These are phyloP conservation scores for Ophiocordyceps camponoti-leonardi DNA, from an alignment of 2,329 filamentous ascomycete species.

Conservation along the genomic window DNA sequence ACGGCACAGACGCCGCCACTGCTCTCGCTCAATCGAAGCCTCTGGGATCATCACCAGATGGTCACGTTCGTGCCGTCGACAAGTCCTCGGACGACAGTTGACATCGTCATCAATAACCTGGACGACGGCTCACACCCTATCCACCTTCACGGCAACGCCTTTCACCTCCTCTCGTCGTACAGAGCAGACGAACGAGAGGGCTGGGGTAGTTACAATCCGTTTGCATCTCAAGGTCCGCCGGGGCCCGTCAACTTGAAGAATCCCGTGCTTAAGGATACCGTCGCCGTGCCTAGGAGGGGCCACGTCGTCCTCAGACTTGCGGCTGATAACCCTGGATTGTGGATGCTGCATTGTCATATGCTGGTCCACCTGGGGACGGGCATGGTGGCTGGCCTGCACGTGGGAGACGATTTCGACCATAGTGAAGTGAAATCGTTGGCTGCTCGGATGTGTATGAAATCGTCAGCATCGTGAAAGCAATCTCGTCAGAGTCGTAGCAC, in stretches of 20 bases:
- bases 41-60: conserved; percentile 9
- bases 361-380: conserved; percentile 10
- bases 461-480: background rate
- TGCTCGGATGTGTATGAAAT: conserved; percentile 2
- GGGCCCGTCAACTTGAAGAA: conserved; percentile 4
- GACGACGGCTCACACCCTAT: conserved; percentile 15
- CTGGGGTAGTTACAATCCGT: conserved; percentile 11
- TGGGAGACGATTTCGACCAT: conserved; percentile 7
- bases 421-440: background rate
- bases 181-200: conserved; percentile 6
- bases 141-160: conserved; percentile 40
- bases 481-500: no score
- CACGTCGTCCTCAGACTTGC: conserved; percentile 8
- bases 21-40: conserved; percentile 5
- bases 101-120: conserved; percentile 15
- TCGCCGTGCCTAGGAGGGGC: conserved; percentile 17
- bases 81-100: conserved; percentile 5
- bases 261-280: conserved; percentile 17
- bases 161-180: conserved; percentile 21
- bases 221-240: conserved; percentile 1
- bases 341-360: conserved; percentile 14
- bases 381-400: conserved; percentile 10
- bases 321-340: conserved; percentile 10
- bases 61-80: conserved; percentile 5
- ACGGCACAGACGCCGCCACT: conserved; percentile 7